Evolutionary conservation across 768 basidiomycete species (phyloP).

Genomic region (Boletus eberwhitei): DNA sequence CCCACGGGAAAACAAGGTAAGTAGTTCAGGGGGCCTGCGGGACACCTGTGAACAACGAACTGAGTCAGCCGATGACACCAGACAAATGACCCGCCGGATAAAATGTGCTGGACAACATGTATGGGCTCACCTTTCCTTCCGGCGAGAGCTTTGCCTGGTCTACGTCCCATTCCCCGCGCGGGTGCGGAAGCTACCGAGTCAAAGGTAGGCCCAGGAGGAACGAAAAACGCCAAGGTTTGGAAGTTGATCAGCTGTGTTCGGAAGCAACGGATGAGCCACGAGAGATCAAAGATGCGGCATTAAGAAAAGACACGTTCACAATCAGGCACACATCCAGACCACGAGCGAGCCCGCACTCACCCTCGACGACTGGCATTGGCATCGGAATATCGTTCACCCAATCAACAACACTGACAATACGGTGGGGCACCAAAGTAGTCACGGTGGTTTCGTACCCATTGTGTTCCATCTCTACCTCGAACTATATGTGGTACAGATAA

Average conservation of each 20-base stretch:
- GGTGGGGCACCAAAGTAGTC: too few relatives aligned
- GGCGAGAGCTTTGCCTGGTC: conserved; percentile 14
- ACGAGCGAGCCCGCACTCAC: too few relatives aligned
- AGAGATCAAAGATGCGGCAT: too few relatives aligned
- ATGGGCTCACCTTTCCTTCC: conserved; percentile 13
- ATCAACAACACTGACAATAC: too few relatives aligned
- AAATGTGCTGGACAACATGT: background rate
- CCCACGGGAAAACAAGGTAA: conserved; percentile 78
- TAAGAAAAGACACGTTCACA: too few relatives aligned
- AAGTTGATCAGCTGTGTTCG: too few relatives aligned
- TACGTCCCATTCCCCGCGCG: conserved; percentile 1
- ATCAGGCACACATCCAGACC: too few relatives aligned
- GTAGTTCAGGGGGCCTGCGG: conserved; percentile 13
- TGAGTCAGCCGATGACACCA: background rate
- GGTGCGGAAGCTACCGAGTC: conserved; percentile 10
- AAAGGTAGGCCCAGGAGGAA: conserved; percentile 15
- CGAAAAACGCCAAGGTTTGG: too few relatives aligned
- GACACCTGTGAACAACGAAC: background rate
- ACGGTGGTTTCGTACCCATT: too few relatives aligned
- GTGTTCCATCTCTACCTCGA: conserved; percentile 90
- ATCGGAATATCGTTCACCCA: too few relatives aligned
- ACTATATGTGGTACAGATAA: conserved; percentile 47
- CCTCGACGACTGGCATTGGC: too few relatives aligned
- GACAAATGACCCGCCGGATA: background rate
- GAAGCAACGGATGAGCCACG: too few relatives aligned